Evolutionary conservation across 495 filamentous ascomycete species (phyloP).

Genomic region (Aspergillus kassunensis): DNA sequence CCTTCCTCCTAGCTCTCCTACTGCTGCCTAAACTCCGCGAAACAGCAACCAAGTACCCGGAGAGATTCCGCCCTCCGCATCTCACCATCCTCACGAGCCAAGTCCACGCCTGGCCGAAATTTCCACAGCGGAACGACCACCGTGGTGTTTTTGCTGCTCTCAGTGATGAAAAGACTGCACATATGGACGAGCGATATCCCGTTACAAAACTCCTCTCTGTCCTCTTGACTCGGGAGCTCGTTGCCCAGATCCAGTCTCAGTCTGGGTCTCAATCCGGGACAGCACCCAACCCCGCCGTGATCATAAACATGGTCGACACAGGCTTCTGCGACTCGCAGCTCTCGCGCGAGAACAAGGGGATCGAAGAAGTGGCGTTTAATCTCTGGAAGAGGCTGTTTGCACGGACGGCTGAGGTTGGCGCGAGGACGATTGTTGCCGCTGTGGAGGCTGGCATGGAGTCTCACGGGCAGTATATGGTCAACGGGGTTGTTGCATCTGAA

Average conservation of each 20-base stretch:
- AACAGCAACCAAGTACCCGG: neutral
- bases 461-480: constrained; percentile 5
- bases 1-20: neutral
- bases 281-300: neutral
- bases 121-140: neutral
- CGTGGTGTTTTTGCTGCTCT: neutral
- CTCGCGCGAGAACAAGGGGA: neutral
- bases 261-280: neutral
- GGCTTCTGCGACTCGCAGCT: constrained; percentile 9
- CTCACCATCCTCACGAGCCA: constrained; percentile 6
- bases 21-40: constrained; percentile 4
- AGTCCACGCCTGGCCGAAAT: constrained; percentile 7
- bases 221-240: constrained; percentile 3
- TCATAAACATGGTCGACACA: constrained; percentile 11
- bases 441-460: neutral
- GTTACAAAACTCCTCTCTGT: constrained; percentile 3
- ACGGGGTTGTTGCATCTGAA: neutral
- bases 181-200: constrained; percentile 9
- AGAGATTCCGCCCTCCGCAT: neutral
- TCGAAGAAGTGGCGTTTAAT: neutral
- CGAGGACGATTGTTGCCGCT: neutral
- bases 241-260: neutral
- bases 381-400: neutral
- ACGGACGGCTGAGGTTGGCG: constrained; percentile 3
- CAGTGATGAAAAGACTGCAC: constrained; percentile 10